Base-by-base conservation (phyloP, 139 green algal species). In the Eudorina sp. region DNA sequence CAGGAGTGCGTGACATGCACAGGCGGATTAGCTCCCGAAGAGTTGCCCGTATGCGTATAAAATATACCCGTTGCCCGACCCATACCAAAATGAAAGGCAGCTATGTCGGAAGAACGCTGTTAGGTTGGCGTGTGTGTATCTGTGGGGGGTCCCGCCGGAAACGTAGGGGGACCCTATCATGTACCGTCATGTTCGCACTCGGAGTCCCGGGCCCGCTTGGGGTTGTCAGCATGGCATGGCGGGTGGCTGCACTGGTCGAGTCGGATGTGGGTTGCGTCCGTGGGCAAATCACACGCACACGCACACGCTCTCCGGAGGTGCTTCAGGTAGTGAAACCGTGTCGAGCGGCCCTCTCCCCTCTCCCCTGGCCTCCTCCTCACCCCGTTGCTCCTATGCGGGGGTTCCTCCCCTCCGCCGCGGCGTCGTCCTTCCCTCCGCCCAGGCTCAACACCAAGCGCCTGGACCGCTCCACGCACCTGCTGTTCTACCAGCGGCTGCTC, bases 381-480 rank as follows among this genome's bases (percentile, higher is more conserved):
- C 19, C 19, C 55, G 14, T n/a, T n/a, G n/a, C n/a, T n/a, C n/a
- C n/a, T n/a, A n/a, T n/a, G n/a, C 18, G 14, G 18, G 55, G 55
- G 9, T 72, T 72, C 29, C 62, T 41, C 62, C 3, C 62, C 29
- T 6, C 62, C 16, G 14, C 23, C 55, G 5, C 55, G 14, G 55
- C 62, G 29, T 41, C n/a, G n/a, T 16, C n/a, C 62, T 40, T 9
- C 27, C 40, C 31, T 58, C 70, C 43, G 13, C 16, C 18, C 82
- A 93, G 90, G 90, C 40, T 66, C 38, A 91, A 93, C 82, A 88
- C 68, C 23, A 83, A 85, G 66, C 90, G 90, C 36, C 55, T 93
- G n/a, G 90, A 93, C 77, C 86, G 90, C 48, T 83, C 75, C 14
- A 89, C 75, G 11, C 87, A 91, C 46, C n/a, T 82, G 41, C 58